phyloP scores from a whole-genome alignment of 176 grass and related monocot genomes.

The Pontederia crassipes region DNA sequence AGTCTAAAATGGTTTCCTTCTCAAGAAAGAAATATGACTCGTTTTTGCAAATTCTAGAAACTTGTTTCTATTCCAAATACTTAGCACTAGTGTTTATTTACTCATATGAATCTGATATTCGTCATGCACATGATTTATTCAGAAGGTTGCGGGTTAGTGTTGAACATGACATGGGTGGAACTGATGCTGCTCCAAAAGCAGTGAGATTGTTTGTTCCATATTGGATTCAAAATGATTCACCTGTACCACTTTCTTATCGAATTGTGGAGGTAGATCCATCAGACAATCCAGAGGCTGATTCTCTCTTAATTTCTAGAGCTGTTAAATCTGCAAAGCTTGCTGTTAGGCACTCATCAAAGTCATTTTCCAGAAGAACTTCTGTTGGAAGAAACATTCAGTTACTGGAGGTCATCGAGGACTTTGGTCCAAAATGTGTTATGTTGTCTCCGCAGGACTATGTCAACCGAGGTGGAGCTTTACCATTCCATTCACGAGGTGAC shows the following conservation, averaged over 20 bases:
- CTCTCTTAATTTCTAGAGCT: slow-evolving; percentile 43
- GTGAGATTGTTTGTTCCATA: slow-evolving; percentile 95
- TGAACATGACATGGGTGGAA: slow-evolving; percentile 81
- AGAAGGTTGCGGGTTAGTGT: slow-evolving; percentile 90
- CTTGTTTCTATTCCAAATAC: no score
- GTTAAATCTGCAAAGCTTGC: slow-evolving; percentile 87
- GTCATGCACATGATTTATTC: slow-evolving; percentile 21
- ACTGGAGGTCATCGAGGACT: slow-evolving; percentile 81
- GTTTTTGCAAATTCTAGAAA: no score
- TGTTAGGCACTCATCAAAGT: slow-evolving; percentile 77
- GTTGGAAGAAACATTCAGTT: slow-evolving; percentile 50
- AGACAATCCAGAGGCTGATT: slow-evolving; percentile 56
- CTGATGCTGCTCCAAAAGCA: slow-evolving; percentile 74
- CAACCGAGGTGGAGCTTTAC: slow-evolving; percentile 35
- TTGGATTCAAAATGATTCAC: slow-evolving; percentile 89
- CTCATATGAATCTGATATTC: slow-evolving; percentile 15
- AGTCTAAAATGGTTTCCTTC: no score
- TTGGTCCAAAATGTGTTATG: slow-evolving; percentile 63
- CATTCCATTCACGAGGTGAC: slow-evolving; percentile 44
- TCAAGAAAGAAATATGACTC: no score
- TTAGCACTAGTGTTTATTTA: neutral
- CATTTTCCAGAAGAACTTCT: slow-evolving; percentile 49
- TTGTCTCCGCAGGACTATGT: slow-evolving; percentile 91
- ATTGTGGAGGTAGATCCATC: slow-evolving; percentile 65
- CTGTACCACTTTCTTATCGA: slow-evolving; percentile 63